phyloP scores from a whole-genome alignment of 345 rosid genomes.

The Limnanthes douglasii region DNA sequence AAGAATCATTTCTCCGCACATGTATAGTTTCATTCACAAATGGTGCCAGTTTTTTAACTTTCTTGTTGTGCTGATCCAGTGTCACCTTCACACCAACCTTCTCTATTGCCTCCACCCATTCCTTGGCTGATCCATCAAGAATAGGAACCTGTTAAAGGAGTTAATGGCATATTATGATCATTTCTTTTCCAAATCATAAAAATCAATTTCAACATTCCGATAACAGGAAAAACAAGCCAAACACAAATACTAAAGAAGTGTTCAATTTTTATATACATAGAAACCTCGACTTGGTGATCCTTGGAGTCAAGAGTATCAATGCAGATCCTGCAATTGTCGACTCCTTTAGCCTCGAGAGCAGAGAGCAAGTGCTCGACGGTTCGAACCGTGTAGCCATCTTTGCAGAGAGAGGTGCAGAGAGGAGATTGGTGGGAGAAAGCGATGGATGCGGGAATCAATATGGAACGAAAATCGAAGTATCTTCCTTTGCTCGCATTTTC shows the following conservation, averaged over 20 bases:
- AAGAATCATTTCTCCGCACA: constrained; percentile 44
- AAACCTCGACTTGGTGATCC: constrained; percentile 40
- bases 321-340: constrained; percentile 69
- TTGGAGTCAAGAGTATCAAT: constrained; percentile 18
- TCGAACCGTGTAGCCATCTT: constrained; percentile 34
- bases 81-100: constrained; percentile 44
- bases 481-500: constrained; percentile 64
- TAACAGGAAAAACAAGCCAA: too few species aligned
- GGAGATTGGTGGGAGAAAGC: constrained; percentile 39
- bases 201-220: too few species aligned
- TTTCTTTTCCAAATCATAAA: too few species aligned
- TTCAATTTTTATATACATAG: too few species aligned
- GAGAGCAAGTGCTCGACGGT: constrained; percentile 89
- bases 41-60: constrained; percentile 38
- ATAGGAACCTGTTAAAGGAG: constrained; percentile 75
- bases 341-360: constrained; percentile 61
- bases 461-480: constrained; percentile 34
- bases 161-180: too few species aligned
- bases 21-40: constrained; percentile 42
- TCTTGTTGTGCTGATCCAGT: constrained; percentile 28
- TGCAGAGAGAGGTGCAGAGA: constrained; percentile 56
- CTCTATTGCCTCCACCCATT: constrained; percentile 58
- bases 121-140: constrained; percentile 75
- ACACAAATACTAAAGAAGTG: too few species aligned
- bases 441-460: constrained; percentile 48